Conservation (phyloP, 2,329 filamentous ascomycete genomes). For the Cladophialophora yegresii region DNA sequence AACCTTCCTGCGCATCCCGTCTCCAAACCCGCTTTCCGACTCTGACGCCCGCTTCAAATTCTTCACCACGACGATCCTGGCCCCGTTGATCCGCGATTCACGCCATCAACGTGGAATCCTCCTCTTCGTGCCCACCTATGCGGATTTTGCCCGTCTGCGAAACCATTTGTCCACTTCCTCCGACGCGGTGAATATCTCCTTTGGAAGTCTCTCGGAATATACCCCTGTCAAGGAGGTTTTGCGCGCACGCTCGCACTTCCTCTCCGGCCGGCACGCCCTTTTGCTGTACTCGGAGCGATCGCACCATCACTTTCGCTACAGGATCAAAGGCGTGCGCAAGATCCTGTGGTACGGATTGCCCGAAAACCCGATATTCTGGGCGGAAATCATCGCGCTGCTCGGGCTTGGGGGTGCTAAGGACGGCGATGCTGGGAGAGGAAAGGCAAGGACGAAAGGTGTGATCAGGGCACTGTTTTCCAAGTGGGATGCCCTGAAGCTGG, state of each 20-base stretch:
- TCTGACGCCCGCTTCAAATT: conserved; percentile 89
- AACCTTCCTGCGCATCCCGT: conserved; percentile 85
- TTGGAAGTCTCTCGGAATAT: conserved; percentile 89
- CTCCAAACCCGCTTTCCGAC: conserved; percentile 68
- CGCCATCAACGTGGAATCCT: conserved; percentile 70
- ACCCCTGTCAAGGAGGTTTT: conserved; percentile 75
- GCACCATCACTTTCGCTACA: conserved; percentile 94
- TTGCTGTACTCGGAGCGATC: conserved; percentile 90
- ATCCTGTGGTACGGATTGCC: conserved; percentile 90
- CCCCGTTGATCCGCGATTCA: conserved; percentile 69
- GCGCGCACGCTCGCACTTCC: conserved; percentile 82
- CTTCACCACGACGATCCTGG: conserved; percentile 80
- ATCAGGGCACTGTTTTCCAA: conserved; percentile 72
- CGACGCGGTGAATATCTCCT: conserved; percentile 61
- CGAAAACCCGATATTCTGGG: conserved; percentile 69
- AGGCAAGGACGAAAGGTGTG: conserved; percentile 53
- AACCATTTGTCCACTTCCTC: conserved; percentile 82
- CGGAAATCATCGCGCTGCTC: conserved; percentile 48
- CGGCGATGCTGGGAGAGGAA: conserved; percentile 52
- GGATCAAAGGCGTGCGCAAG: conserved; percentile 74
- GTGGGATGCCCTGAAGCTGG: conserved; percentile 85
- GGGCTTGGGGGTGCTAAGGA: conserved; percentile 51
- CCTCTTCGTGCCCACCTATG: conserved; percentile 87
- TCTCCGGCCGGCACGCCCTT: conserved; percentile 76
- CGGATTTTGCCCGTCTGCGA: conserved; percentile 90